Base-by-base conservation (phyloP, 768 basidiomycete species). In the Psilocybe tampanensis region DNA sequence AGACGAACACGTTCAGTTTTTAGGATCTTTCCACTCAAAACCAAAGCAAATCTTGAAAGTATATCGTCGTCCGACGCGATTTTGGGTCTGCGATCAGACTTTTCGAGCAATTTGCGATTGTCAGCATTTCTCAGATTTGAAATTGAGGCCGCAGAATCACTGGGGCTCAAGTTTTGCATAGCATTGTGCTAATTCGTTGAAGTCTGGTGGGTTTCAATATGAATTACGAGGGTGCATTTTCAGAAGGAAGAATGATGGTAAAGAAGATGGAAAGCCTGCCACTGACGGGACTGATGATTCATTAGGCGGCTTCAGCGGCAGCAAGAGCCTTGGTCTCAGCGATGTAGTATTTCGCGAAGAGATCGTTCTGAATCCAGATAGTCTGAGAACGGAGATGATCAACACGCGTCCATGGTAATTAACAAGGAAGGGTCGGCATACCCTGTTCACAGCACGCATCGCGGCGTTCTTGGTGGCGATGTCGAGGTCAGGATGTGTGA, bases 21-120 rank as follows among this genome's bases (percentile, higher is more conserved):
- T 18, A 29, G 23, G 2, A 19, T 53, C 32, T 22, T 26, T 41
- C 6, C 8, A n/a, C n/a, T n/a, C n/a, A n/a, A 2, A 18, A 24
- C 7, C 0, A 19, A 6, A 5, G 24, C 7, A 0, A 15, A 18
- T 90, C 77, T 64, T 86, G 82, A 68, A 94, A 98, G 68, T 97
- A 83, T 55, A 97, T 88, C 0, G 79, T 80, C 2, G 72, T 64
- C 18, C 58, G 53, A 11, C 34, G n/a, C n/a, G 50, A 69, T 54
- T 23, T 70, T 48, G 60, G 69, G 39, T 72, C 60, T 29, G 49
- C 48, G 51, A 53, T 56, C 7, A 54, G 22, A 41, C 56, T 58
- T 19, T n/a, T 5, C n/a, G 9, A 29, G 9, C 29, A n/a, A n/a
- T n/a, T n/a, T n/a, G n/a, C 29, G 29, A 9, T 5, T 29, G 29